Base-by-base conservation (phyloP, 2,329 filamentous ascomycete species). In the Exophiala viscosa region DNA sequence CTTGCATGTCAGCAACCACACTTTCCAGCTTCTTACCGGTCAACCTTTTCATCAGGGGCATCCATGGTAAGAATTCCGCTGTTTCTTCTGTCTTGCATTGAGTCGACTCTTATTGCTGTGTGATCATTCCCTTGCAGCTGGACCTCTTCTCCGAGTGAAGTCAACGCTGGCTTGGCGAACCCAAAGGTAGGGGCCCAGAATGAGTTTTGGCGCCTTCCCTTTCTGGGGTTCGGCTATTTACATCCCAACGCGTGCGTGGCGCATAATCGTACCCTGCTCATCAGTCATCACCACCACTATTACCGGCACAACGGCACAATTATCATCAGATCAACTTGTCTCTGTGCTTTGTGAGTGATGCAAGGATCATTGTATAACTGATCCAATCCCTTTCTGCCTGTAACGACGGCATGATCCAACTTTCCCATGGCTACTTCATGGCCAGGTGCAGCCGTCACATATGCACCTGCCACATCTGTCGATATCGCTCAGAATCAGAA, bases 391-490 rank as follows among this genome's bases (percentile, higher is more conserved):
- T n/a, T n/a, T n/a, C n/a, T n/a, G n/a, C n/a, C n/a, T n/a, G n/a
- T n/a, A n/a, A n/a, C n/a, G n/a, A 7, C 8, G 23, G 23, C 23
- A 28, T 28, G 1, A 28, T 28, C 8, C 44, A 38, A 34, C 7
- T 11, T 32, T 18, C 6, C 36, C n/a, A 58, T 55, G 55, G 49
- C 48, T 15, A 9, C 52, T 17, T 35, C 48, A 8, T 56, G 49
- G 42, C 45, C 53, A 35, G 45, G 39, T 11, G 31, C 38, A 17
- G 35, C 66, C 42, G 77, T 82, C 66, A 76, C 74, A 52, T 79
- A 76, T 57, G 80, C 77, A 50, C 67, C 81, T 31, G 72, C 79
- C 48, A 73, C 76, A 43, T 75, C 75, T 13, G 59, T 73, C 41
- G 70, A 73, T 58, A 57, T 70, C 38, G 70, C 65, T 40, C 69